Evolutionary conservation across 192 early-diverging fungal genomes (phyloP).

Genomic region (Rhizoclosmatium globosum): DNA sequence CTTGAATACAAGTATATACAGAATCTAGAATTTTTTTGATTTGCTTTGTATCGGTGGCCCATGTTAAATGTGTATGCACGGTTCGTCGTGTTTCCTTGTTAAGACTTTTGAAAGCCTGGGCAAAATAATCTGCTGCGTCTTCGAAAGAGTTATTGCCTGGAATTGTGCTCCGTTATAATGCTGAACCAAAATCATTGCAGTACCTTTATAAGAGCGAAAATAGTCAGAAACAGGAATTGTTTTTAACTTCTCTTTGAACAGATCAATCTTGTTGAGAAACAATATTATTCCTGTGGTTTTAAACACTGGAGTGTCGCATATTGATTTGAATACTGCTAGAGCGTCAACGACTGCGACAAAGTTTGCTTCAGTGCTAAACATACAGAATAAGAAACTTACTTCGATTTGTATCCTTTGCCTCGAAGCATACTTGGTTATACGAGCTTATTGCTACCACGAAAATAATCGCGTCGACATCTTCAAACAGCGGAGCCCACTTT

Average conservation of each 20-base stretch:
- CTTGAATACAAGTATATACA: slow-evolving; percentile 28
- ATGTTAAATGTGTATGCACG: slow-evolving; percentile 63
- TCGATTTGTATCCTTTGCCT: slow-evolving; percentile 61
- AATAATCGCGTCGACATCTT: slow-evolving; percentile 69
- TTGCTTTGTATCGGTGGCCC: slow-evolving; percentile 66
- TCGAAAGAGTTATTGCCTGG: slow-evolving; percentile 56
- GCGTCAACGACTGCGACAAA: slow-evolving; percentile 75
- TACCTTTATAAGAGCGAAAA: not conserved
- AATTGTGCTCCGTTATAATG: slow-evolving; percentile 84
- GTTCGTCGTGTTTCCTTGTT: slow-evolving; percentile 44
- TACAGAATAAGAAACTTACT: slow-evolving; percentile 40
- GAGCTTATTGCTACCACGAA: slow-evolving; percentile 66
- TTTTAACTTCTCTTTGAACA: slow-evolving; percentile 61
- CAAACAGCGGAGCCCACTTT: slow-evolving; percentile 74
- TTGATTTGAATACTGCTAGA: slow-evolving; percentile 41
- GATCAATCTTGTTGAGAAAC: slow-evolving; percentile 72
- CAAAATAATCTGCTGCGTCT: slow-evolving; percentile 50
- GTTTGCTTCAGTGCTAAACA: not conserved
- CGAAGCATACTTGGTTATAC: slow-evolving; percentile 63
- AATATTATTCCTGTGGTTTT: slow-evolving; percentile 60
- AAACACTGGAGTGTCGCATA: slow-evolving; percentile 48
- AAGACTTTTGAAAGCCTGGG: slow-evolving; percentile 42
- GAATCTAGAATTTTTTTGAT: slow-evolving; percentile 55
- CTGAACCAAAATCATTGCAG: slow-evolving; percentile 68
- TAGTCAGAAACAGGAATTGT: slow-evolving; percentile 36